Evolutionary conservation across 2,329 filamentous ascomycete genomes (phyloP), one percentile per base, ranked within the genome.

Genomic region (Ceratocystiopsis sp.): DNA sequence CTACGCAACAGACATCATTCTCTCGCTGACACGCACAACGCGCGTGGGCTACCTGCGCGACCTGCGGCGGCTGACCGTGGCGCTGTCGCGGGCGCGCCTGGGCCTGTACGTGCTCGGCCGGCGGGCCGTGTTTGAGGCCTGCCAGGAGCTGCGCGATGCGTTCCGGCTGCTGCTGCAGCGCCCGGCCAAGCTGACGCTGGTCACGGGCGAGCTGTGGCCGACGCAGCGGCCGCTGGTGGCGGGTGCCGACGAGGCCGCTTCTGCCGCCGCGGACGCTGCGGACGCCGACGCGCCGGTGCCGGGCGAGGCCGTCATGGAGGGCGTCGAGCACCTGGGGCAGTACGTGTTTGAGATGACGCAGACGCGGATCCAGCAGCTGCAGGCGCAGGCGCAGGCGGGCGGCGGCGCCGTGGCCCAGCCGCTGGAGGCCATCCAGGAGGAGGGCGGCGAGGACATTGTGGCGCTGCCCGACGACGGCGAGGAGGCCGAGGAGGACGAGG

Each of bases 261-360:
- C 74, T 52, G 79, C 77, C 1, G 67, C 75, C 17, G 96, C 98
- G 84, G 83, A 89, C 53, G 75, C 82, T 32, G 79, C 96, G 1
- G 89, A 98, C 25, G 62, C 67, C 82, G 82, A 87, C 52, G 75
- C 81, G 16, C n/a, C 38, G 15, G 67, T 67, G 16, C 64, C 67
- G 2, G 70, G 70, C 13, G 70, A 74, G 53, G 79, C 77, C 1
- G 68, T 75, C 17, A 96, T 98, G 84, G 83, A 89, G 53, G 75
- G 82, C 33, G 79, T 96, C 1, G 89, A 98, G 64, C 91, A 98
- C 63, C 61, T 98, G 34, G 91, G 91, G 0, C 82, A 94, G 61
- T 98, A 95, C 59, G 89, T 98, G 18, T 94, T 76, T 57, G 84
- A 98, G 60, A 98, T 98, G 85, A 93, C 86, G 4, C 74, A 80